A percentile compares a stretch with the other conserved stretches of the same genome.
Conservation (phyloP, 1,139 yeast genomes). For the Insectozyma bohioensis region DNA sequence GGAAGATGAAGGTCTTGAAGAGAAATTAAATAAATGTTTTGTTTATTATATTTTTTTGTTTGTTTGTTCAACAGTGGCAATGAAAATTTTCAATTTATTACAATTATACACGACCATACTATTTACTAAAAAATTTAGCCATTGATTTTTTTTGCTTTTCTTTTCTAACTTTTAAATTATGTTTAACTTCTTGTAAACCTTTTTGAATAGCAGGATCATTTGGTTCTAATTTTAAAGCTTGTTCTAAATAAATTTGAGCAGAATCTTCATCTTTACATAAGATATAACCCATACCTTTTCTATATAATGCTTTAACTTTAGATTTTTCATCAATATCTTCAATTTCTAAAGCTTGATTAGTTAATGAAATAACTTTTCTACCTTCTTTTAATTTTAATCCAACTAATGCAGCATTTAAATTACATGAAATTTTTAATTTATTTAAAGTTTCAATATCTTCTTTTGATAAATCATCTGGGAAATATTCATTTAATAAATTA, state of each 20-base stretch:
- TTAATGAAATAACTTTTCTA: conserved; percentile 55
- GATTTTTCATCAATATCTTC: conserved; percentile 65
- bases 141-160: conserved; percentile 82
- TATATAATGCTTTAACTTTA: conserved; percentile 79
- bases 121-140: conserved; percentile 67
- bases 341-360: conserved; percentile 65
- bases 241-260: conserved; percentile 65
- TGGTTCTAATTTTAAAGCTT: conserved; percentile 68
- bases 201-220: conserved; percentile 71
- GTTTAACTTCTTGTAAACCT: conserved; percentile 65
- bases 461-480: conserved; percentile 67
- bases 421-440: conserved; percentile 58
- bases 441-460: conserved; percentile 51
- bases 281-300: conserved; percentile 78
- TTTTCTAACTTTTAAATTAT: conserved; percentile 49
- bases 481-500: conserved; percentile 65
- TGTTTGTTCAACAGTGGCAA: conserved; percentile 7
- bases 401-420: conserved; percentile 73
- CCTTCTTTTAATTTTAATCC: conserved; percentile 65
- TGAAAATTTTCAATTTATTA: conserved; percentile 5
- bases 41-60: too few relatives aligned
- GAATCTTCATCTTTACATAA: conserved; percentile 66
- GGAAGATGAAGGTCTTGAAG: too few relatives aligned
- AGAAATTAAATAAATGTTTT: too few relatives aligned
- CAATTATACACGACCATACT: conserved; percentile 24